Evolutionary conservation across 495 filamentous ascomycete species (phyloP), one percentile per base, ranked within the genome.

Genomic region (Aspergillus funiculosus): DNA sequence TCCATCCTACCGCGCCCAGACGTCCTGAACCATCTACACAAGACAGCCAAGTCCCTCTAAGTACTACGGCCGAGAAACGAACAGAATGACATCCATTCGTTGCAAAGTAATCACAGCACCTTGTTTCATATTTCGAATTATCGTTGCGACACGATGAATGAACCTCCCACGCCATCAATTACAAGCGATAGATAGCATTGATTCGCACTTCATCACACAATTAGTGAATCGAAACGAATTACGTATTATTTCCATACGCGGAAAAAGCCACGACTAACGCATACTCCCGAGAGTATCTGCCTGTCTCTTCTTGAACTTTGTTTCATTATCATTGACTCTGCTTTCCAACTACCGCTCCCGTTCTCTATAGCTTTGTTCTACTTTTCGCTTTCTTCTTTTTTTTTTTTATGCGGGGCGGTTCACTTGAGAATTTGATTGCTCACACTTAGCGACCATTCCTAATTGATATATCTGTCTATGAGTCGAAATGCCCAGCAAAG

Each of bases 101-200:
- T 38, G 37, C 35, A 25, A 24, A 44, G 20, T 11, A 44, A 22
- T 20, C 13, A 38, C 32, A 20, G 34, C 31, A 29, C 20, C 20
- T 42, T 43, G 21, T 54, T 48, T 40, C 11, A 28, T 39, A 29
- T 39, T 46, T 43, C 30, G 27, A 48, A 30, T 19, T 25, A 18
- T 25, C 29, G 40, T 41, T 34, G 29, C 40, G 38, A 50, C 43
- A 57, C 39, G 50, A 57, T 40, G 46, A 53, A 53, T 57, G 54
- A 57, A 44, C 19, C n/a, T n/a, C n/a, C n/a, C 25, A 45, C 40
- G 38, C 28, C 39, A 43, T 51, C 43, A 39, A 51, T 54, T 34
- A 50, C 30, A 27, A 54, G 39, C 31, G 51, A 53, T 54, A 55
- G 39, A 53, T 48, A 43, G 47, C 50, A 38, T 54, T 48, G 47